Percentiles rank a stretch among this genome's conserved stretches.
Conservation (phyloP, 805 yeast species). For the Kurtzmaniella fragi region DNA sequence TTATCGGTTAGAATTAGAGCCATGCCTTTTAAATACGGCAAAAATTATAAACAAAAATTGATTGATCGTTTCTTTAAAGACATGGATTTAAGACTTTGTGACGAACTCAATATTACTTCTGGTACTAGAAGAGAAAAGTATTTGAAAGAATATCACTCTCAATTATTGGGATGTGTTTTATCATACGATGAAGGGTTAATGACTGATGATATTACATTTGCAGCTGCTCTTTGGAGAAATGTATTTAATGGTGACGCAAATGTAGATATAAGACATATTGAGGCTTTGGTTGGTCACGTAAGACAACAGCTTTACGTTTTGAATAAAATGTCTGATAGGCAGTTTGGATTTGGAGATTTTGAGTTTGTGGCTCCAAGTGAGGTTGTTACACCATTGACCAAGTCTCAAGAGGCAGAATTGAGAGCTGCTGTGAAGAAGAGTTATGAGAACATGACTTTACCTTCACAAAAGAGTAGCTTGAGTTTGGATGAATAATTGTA, state of each 20-base stretch:
- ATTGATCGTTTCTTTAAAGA: constrained; percentile 87
- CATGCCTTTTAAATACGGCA: constrained; percentile 85
- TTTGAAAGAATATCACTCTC: constrained; percentile 85
- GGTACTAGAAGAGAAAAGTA: constrained; percentile 80
- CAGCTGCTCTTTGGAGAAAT: constrained; percentile 85
- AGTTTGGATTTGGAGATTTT: constrained; percentile 88
- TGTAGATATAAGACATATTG: constrained; percentile 77
- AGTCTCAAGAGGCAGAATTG: constrained; percentile 56
- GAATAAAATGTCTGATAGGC: constrained; percentile 81
- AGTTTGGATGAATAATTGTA: constrained; percentile 35
- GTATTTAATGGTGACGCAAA: constrained; percentile 80
- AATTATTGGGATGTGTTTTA: constrained; percentile 81
- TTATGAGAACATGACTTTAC: constrained; percentile 50
- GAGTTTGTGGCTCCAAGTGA: constrained; percentile 78
- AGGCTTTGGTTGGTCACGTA: constrained; percentile 84
- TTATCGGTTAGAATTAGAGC: constrained; percentile 93
- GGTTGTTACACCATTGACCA: constrained; percentile 66
- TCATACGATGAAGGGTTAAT: constrained; percentile 90
- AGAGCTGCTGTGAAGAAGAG: constrained; percentile 45
- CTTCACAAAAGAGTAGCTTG: constrained; percentile 51
- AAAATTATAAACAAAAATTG: constrained; percentile 85
- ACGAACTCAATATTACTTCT: constrained; percentile 79
- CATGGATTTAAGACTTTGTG: constrained; percentile 78
- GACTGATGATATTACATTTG: constrained; percentile 72
- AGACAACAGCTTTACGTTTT: constrained; percentile 86